These are phyloP conservation scores for Tricladium varicosporioides DNA, from an alignment of 2,329 filamentous ascomycete species.

Conservation along the genomic window DNA sequence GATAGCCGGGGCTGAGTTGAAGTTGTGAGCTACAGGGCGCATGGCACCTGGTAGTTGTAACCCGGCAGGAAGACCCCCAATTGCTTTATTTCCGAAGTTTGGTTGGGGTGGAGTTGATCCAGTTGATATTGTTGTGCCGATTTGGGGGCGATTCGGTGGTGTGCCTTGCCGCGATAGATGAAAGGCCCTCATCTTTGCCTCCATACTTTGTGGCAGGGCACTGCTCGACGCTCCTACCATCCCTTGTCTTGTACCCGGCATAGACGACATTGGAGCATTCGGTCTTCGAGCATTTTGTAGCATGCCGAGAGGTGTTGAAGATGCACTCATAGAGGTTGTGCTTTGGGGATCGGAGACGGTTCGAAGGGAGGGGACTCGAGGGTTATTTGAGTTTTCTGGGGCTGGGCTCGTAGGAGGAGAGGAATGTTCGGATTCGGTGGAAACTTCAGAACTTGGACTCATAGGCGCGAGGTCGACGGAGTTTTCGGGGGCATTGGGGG, in stretches of 20 bases:
- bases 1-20: constrained; percentile 50
- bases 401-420: constrained; percentile 13
- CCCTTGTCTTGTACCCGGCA: constrained; percentile 23
- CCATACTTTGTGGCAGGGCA: constrained; percentile 60
- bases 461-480: constrained; percentile 25
- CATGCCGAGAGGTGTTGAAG: constrained; percentile 80
- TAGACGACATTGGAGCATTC: constrained; percentile 20
- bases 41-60: constrained; percentile 43
- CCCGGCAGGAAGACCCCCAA: constrained; percentile 42
- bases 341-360: constrained; percentile 57
- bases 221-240: constrained; percentile 39
- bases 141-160: constrained; percentile 38
- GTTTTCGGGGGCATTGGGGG: constrained; percentile 22
- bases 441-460: constrained; percentile 15
- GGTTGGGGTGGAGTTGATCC: constrained; percentile 31
- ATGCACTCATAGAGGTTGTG: constrained; percentile 63
- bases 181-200: constrained; percentile 69
- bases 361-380: constrained; percentile 57
- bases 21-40: constrained; percentile 44
- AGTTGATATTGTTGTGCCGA: constrained; percentile 34
- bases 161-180: constrained; percentile 62
- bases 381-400: constrained; percentile 33
- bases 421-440: constrained; percentile 16
- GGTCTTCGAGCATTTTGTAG: constrained; percentile 65
- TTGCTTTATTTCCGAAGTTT: constrained; percentile 18